Evolutionary conservation across 2,329 filamentous ascomycete genomes (phyloP).

Genomic region (Aspergillus versicolor): DNA sequence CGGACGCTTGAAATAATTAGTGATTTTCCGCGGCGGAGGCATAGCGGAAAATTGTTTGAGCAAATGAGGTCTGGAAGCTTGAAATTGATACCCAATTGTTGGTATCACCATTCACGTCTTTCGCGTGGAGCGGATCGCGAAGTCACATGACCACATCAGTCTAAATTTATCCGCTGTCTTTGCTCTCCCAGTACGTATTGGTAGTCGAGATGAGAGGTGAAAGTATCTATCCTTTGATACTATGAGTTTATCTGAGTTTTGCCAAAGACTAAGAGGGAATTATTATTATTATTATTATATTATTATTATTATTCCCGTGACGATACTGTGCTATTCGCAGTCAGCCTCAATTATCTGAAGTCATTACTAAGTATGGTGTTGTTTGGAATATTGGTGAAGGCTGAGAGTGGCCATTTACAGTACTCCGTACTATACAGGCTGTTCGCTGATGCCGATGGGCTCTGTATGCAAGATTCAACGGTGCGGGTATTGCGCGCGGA

Average conservation of each 20-base stretch:
- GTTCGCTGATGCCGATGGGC: too few species aligned
- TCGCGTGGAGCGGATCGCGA: slow-evolving; percentile 18
- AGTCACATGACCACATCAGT: slow-evolving; percentile 15
- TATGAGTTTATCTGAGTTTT: too few species aligned
- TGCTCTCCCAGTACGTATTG: background rate
- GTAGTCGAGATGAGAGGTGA: background rate
- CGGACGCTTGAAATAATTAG: slow-evolving; percentile 49
- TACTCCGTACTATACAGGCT: background rate
- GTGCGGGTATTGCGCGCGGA: too few species aligned
- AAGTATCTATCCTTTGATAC: background rate
- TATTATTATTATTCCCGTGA: too few species aligned
- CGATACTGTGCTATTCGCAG: background rate
- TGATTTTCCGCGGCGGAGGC: slow-evolving; percentile 36
- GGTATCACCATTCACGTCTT: slow-evolving; percentile 10
- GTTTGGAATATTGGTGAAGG: background rate
- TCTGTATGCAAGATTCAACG: too few species aligned
- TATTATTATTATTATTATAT: too few species aligned
- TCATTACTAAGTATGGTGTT: background rate
- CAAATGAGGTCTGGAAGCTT: background rate
- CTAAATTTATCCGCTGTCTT: background rate
- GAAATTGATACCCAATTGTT: background rate
- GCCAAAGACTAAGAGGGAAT: too few species aligned
- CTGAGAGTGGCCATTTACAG: background rate
- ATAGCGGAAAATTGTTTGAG: slow-evolving; percentile 16
- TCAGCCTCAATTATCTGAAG: background rate